phyloP scores from a whole-genome alignment of 257 asterid genomes.

The Asclepias syriaca region DNA sequence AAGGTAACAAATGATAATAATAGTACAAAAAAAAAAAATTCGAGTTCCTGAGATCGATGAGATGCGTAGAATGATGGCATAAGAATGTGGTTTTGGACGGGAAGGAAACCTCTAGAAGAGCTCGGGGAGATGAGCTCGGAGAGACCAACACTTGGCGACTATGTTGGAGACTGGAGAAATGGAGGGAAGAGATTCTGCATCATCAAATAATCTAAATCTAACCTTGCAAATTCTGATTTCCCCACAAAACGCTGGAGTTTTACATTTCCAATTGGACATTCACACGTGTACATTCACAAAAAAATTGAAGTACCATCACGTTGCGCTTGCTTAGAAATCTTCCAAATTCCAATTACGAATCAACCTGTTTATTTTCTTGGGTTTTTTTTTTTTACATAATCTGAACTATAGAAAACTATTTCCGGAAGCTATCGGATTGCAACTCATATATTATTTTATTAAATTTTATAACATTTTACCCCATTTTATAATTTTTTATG shows the following conservation, averaged over 20 bases:
- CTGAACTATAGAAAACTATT: too few species aligned
- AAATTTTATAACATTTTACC: too few species aligned
- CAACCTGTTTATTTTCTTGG: too few species aligned
- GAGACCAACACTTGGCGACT: constrained; percentile 2
- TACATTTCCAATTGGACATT: neutral
- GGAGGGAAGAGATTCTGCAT: neutral
- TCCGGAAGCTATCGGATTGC: too few species aligned
- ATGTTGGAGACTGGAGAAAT: neutral
- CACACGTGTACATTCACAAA: neutral
- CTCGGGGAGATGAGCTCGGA: neutral
- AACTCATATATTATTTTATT: too few species aligned
- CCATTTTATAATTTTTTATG: too few species aligned
- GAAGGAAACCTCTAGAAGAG: neutral
- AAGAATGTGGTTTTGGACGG: neutral
- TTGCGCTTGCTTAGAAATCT: neutral
- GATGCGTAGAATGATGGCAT: neutral
- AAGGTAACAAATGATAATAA: neutral
- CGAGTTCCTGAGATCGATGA: neutral
- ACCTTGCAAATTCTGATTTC: neutral
- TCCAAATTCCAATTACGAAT: neutral
- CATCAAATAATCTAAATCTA: neutral
- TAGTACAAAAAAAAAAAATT: neutral
- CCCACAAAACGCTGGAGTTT: neutral
- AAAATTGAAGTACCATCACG: neutral
- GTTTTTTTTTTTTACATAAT: too few species aligned